Percentiles rank a stretch among this genome's conserved stretches.
Evolutionary conservation across 225 moss, liverwort and hornwort genomes (phyloP).

Genomic region (Pseudoscleropodium purum): DNA sequence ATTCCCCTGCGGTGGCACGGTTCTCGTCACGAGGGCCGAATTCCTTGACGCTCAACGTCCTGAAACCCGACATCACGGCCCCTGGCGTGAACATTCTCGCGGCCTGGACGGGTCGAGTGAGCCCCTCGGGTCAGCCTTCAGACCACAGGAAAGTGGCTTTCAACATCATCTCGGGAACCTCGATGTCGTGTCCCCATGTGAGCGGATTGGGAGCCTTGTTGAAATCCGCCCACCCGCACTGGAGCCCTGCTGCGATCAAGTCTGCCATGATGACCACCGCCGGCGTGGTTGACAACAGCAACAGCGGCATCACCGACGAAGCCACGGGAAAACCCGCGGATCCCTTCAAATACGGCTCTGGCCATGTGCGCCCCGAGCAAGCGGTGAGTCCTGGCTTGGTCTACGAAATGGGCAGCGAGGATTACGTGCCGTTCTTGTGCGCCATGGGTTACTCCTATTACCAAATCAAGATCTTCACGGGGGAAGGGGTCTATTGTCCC

Average conservation of each 20-base stretch:
- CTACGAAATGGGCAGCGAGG: slow-evolving; percentile 17
- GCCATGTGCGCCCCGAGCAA: slow-evolving; percentile 26
- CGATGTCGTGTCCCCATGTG: slow-evolving; percentile 44
- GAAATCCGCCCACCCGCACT: slow-evolving; percentile 9
- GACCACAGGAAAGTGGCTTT: slow-evolving; percentile 9
- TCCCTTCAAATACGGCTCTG: slow-evolving; percentile 28
- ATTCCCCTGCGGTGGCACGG: slow-evolving; percentile 45
- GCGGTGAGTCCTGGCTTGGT: slow-evolving; percentile 42
- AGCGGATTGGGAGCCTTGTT: slow-evolving; percentile 26
- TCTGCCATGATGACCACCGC: slow-evolving; percentile 46
- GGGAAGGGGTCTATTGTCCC: slow-evolving; percentile 7
- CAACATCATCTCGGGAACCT: slow-evolving; percentile 33
- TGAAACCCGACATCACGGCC: slow-evolving; percentile 48
- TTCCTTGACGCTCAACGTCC: background rate
- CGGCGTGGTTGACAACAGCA: background rate
- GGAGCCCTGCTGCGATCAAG: background rate
- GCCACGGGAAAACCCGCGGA: background rate
- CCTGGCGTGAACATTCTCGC: slow-evolving; percentile 63
- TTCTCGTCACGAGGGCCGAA: slow-evolving; percentile 67
- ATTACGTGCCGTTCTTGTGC: slow-evolving; percentile 37
- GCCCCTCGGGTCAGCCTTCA: background rate
- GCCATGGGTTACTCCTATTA: slow-evolving; percentile 1
- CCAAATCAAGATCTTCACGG: slow-evolving; percentile 4
- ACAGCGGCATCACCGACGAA: background rate
- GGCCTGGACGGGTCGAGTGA: slow-evolving; percentile 18